Conservation (phyloP, 2,329 filamentous ascomycete species). For the Fusarium sp. region DNA sequence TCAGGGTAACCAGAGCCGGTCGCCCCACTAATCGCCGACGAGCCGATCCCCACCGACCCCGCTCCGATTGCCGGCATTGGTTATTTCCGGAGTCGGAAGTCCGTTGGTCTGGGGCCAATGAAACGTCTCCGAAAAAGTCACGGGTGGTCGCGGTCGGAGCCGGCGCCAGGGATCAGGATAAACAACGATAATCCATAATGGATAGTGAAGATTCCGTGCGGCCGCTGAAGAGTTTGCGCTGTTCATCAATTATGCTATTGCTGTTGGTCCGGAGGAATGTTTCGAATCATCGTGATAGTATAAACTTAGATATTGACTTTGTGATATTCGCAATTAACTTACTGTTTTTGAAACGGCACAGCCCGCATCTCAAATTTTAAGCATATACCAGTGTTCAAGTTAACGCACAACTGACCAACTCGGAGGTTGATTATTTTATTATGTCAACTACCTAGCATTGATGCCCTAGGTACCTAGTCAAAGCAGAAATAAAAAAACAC, state of each 20-base stretch:
- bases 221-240: neutral
- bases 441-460: neutral
- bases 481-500: neutral
- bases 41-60: slow-evolving; percentile 2
- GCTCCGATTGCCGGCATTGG: slow-evolving; percentile 36
- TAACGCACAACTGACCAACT: neutral
- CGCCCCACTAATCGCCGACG: slow-evolving; percentile 9
- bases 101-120: slow-evolving; percentile 15
- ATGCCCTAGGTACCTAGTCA: neutral
- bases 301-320: neutral
- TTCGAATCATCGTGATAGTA: neutral
- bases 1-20: slow-evolving; percentile 15
- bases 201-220: neutral
- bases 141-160: slow-evolving; percentile 20
- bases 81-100: slow-evolving; percentile 21
- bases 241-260: neutral
- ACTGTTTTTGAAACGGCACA: neutral
- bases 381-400: neutral
- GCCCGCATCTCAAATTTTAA: neutral
- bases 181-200: slow-evolving; percentile 29
- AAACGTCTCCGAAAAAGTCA: slow-evolving; percentile 12
- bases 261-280: neutral
- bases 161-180: neutral
- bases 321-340: neutral
- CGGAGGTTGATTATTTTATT: neutral